phyloP scores from a whole-genome alignment of 495 filamentous ascomycete genomes.

The Tuber melanosporum region DNA sequence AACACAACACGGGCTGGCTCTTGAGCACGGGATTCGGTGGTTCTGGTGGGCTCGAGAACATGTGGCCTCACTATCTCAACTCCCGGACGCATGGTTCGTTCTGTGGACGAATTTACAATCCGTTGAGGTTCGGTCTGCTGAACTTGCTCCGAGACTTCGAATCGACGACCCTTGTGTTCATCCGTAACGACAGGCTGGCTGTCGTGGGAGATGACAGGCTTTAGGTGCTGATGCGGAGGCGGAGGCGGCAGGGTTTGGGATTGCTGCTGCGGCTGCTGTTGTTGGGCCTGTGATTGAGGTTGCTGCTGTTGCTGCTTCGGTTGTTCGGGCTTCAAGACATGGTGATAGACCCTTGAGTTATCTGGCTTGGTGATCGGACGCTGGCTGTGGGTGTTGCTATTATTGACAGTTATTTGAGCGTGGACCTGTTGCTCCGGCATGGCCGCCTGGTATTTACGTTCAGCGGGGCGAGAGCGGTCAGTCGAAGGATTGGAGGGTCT shows the following conservation, averaged over 20 bases:
- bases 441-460: constrained; percentile 24
- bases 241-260: constrained; percentile 7
- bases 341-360: constrained; percentile 27
- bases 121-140: constrained; percentile 33
- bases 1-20: constrained; percentile 22
- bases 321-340: constrained; percentile 20
- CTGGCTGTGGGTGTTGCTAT: constrained; percentile 17
- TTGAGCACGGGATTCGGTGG: constrained; percentile 22
- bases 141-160: constrained; percentile 23
- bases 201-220: constrained; percentile 12
- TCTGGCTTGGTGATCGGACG: constrained; percentile 8
- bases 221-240: not conserved
- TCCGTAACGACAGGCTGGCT: constrained; percentile 10
- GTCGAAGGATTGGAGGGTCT: constrained; percentile 31
- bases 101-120: constrained; percentile 30
- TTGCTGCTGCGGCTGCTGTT: constrained; percentile 29
- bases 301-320: constrained; percentile 22
- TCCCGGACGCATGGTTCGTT: constrained; percentile 38
- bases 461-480: constrained; percentile 22
- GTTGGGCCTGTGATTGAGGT: constrained; percentile 19
- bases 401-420: constrained; percentile 20
- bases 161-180: constrained; percentile 25
- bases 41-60: constrained; percentile 20
- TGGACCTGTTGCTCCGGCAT: constrained; percentile 18
- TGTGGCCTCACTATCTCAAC: constrained; percentile 37